Evolutionary conservation across 805 yeast genomes (phyloP), one percentile per base, ranked within the genome.

Genomic region (Starmerella khaoyaiensis): DNA sequence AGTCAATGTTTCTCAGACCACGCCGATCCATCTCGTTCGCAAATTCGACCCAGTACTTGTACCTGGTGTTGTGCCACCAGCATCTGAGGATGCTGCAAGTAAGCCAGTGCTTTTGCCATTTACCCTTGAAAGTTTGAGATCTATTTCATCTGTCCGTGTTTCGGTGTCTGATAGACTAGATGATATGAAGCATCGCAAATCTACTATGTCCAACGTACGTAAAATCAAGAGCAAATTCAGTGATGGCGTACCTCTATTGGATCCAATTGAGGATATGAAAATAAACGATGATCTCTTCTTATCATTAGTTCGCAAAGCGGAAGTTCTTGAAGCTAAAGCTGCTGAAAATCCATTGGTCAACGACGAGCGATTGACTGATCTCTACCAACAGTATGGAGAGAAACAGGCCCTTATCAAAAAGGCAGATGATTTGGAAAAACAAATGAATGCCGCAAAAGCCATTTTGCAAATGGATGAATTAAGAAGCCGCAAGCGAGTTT

Each of bases 381-480:
- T 79, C 21, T 86, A 79, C 55, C 70, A 69, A 8, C 60, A 72
- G 45, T 93, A 77, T 54, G 60, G 72, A 12, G 59, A 64, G 20
- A 86, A 84, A 58, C 73, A 79, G 44, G 67, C 68, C 0, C 52
- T 83, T 28, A 71, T 69, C 40, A 63, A 63, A 11, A 68, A 76
- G 39, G 74, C 81, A 35, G 73, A 74, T 48, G 59, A 60, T 4
- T 56, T 79, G 26, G 73, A 74, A 48, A 69, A 68, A 20, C 75
- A 79, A 54, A 78, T 87, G 27, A 61, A 67, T 30, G 87, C 83
- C 42, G 90, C 94, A 0, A 84, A 81, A 54, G 79, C 96, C 0
- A 84, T 90, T 14, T 76, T 87, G 48, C 98, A 90, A 59, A 64
- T 90, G 53, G 97, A 90, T 55, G 97, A 90, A 57, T 68, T 90